phyloP scores from a whole-genome alignment of 441 rosid species.

The Eutrema salsugineum region DNA sequence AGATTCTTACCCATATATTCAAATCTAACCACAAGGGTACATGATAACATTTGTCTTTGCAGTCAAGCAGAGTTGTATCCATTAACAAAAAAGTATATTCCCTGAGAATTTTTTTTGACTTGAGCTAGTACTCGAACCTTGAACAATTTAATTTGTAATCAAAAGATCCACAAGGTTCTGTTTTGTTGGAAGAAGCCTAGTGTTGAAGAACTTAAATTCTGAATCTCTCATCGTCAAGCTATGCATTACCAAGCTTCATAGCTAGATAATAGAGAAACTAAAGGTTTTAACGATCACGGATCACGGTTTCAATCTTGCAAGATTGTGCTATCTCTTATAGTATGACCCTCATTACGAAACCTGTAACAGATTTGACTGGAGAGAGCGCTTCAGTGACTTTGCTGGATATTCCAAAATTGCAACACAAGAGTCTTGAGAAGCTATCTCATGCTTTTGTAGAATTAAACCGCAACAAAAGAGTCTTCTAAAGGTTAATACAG shows the following conservation, averaged over 20 bases:
- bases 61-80: too few species aligned
- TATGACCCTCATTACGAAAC: conserved; percentile 35
- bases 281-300: conserved; percentile 49
- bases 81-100: too few species aligned
- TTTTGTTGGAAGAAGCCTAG: too few species aligned
- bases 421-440: conserved; percentile 35
- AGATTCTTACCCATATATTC: too few species aligned
- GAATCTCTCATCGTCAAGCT: conserved; percentile 38
- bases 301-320: conserved; percentile 27
- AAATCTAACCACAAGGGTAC: too few species aligned
- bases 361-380: conserved; percentile 61
- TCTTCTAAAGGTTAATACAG: too few species aligned
- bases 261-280: conserved; percentile 39
- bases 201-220: conserved; percentile 53
- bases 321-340: conserved; percentile 34
- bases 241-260: conserved; percentile 46
- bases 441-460: conserved; percentile 52
- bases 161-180: too few species aligned
- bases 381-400: conserved; percentile 34
- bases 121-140: too few species aligned
- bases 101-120: too few species aligned
- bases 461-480: too few species aligned
- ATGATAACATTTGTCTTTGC: too few species aligned
- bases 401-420: not conserved
- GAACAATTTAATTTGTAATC: too few species aligned